Evolutionary conservation across 1,284 basidiomycete genomes (phyloP).

Genomic region (Laetiporus sulphureus): DNA sequence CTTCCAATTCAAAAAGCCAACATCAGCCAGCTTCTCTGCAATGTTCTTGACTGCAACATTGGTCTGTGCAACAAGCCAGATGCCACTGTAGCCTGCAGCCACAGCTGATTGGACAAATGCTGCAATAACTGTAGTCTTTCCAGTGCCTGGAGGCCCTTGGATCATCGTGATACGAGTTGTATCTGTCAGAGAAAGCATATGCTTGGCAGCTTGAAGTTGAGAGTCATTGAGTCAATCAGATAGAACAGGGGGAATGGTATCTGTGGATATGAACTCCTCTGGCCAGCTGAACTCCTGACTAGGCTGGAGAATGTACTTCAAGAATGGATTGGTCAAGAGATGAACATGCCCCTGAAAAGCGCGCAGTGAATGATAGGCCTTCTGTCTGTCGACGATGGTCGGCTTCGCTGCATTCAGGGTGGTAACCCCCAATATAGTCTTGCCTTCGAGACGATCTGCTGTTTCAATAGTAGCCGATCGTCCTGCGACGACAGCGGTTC

Average conservation of each 20-base stretch:
- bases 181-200: conserved; percentile 41
- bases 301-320: conserved; percentile 38
- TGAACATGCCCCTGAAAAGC: conserved; percentile 41
- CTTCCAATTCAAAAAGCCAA: conserved; percentile 41
- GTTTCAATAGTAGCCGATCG: conserved; percentile 17
- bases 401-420: conserved; percentile 45
- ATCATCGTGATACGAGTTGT: conserved; percentile 39
- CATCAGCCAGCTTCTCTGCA: conserved; percentile 48
- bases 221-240: conserved; percentile 40
- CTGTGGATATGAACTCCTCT: conserved; percentile 13
- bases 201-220: conserved; percentile 43
- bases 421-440: conserved; percentile 18
- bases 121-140: conserved; percentile 63
- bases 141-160: conserved; percentile 53
- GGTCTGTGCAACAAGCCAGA: conserved; percentile 70
- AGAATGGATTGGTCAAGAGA: conserved; percentile 46
- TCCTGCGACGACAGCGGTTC: conserved; percentile 18
- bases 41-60: conserved; percentile 68
- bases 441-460: conserved; percentile 17
- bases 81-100: conserved; percentile 34
- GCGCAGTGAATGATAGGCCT: conserved; percentile 36
- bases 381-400: conserved; percentile 44
- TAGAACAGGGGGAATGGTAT: conserved; percentile 13
- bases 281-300: conserved; percentile 22
- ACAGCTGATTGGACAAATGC: conserved; percentile 41